Evolutionary conservation across 768 basidiomycete species (phyloP), one percentile per base, ranked within the genome.

Genomic region (Galerina marginata): DNA sequence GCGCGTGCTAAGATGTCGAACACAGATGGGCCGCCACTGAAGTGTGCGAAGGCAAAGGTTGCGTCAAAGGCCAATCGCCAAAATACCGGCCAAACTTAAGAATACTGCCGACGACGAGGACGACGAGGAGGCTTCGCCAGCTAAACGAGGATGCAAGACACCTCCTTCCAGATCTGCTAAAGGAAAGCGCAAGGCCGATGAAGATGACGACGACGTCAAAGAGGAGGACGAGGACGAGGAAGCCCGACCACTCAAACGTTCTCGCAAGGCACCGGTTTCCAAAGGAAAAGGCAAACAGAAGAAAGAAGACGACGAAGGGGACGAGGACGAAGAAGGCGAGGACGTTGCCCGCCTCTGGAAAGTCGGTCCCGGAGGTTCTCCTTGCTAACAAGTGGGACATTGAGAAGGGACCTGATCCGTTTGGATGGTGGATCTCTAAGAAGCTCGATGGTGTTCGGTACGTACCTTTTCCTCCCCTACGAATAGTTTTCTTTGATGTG

Each of bases 361-460:
- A 81, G 64, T 66, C 64, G 9, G 71, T 77, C 3, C 83, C 83
- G 9, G 77, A 77, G 9, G 69, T 87, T 2, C 71, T 87, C 53
- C 72, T 87, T 0, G 86, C 86, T 0, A 80, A 79, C 61, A 85
- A 84, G 52, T 86, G 84, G 84, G 84, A 86, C 54, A 58, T 84
- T 2, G 83, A 83, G 12, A 81, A 65, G 20, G 84, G 84, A 0
- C 73, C 74, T n/a, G 85, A 87, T 65, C 84, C 84, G 1, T 78
- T 79, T 14, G 84, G 84, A 1, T 87, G 84, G 83, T 86, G 83
- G 83, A 79, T 86, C 33, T 85, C 83, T 3, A 85, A 87, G 64
- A 86, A 87, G 67, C 66, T 87, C 51, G 86, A 87, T 69, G 85
- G 86, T 57, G 84, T 87, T 37, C 74, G 85, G 85, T 85, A 61